A percentile compares a stretch with the other conserved stretches of the same genome.
Evolutionary conservation across 768 basidiomycete genomes (phyloP).

Genomic region (Amanita inopinata): DNA sequence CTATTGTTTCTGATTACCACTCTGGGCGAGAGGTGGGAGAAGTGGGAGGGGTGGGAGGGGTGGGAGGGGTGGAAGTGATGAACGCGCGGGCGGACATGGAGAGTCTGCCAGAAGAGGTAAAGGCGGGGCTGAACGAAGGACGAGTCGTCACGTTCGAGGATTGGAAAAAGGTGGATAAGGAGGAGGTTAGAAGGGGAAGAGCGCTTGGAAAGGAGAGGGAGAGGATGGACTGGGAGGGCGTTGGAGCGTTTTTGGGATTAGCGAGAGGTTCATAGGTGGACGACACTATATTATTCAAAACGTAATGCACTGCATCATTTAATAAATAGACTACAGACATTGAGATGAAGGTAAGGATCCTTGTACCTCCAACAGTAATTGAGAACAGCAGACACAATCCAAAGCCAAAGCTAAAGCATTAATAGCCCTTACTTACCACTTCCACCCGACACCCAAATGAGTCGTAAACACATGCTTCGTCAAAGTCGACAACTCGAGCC

Average conservation of each 20-base stretch:
- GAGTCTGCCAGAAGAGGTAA: slow-evolving; percentile 37
- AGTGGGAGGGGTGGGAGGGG: background rate
- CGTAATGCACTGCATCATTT: too few species aligned
- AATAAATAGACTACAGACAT: too few species aligned
- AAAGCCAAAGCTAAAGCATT: too few species aligned
- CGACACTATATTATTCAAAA: too few species aligned
- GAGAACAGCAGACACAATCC: too few species aligned
- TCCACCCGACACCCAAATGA: too few species aligned
- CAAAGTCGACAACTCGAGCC: too few species aligned
- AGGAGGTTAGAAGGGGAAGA: slow-evolving; percentile 57
- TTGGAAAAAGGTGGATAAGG: slow-evolving; percentile 68
- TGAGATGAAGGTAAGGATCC: too few species aligned
- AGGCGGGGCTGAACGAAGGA: slow-evolving; percentile 28
- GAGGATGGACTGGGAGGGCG: slow-evolving; percentile 64
- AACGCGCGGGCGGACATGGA: slow-evolving; percentile 32
- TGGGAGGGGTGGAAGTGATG: slow-evolving; percentile 15
- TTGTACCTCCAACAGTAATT: too few species aligned
- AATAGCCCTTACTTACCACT: too few species aligned
- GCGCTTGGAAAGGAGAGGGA: slow-evolving; percentile 61
- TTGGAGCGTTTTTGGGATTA: slow-evolving; percentile 19
- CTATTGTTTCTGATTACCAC: slow-evolving; percentile 48
- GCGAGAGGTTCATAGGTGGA: too few species aligned
- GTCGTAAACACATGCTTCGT: too few species aligned
- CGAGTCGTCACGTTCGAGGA: slow-evolving; percentile 53
- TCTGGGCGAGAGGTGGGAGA: background rate